These are phyloP conservation scores for Pterocarpus macrocarpus DNA, from an alignment of 306 rosid species.

Conservation along the genomic window DNA sequence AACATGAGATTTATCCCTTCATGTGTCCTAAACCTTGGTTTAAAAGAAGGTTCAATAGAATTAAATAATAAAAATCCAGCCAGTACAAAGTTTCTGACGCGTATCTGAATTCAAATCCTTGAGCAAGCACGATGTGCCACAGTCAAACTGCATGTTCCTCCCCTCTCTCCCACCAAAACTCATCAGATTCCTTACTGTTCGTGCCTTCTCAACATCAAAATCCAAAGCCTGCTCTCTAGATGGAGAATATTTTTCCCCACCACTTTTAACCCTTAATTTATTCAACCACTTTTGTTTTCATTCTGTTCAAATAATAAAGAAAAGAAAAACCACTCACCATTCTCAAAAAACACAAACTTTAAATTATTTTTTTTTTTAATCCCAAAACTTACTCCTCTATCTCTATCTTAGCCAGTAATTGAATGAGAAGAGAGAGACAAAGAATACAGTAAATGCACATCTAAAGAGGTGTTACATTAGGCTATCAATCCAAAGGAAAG, in stretches of 20 bases:
- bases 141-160: constrained; percentile 59
- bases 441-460: constrained; percentile 44
- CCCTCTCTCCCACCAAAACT: constrained; percentile 1
- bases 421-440: constrained; percentile 7
- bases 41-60: background rate
- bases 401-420: background rate
- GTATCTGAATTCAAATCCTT: constrained; percentile 38
- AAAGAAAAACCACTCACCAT: constrained; percentile 1
- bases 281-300: constrained; percentile 58
- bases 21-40: constrained; percentile 16
- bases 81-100: constrained; percentile 4
- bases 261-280: constrained; percentile 42
- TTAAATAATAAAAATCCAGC: background rate
- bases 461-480: constrained; percentile 42
- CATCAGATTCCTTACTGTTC: constrained; percentile 54
- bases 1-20: background rate
- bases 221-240: constrained; percentile 35
- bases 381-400: background rate
- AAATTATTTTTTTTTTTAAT: background rate
- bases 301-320: constrained; percentile 61
- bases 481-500: constrained; percentile 51
- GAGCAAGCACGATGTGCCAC: constrained; percentile 36
- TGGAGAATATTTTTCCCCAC: constrained; percentile 50
- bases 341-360: constrained; percentile 13
- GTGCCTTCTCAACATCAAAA: constrained; percentile 40